Percentiles rank a stretch among this genome's conserved stretches.
These are phyloP conservation scores for Lodderomyces parapsilosis DNA, from an alignment of 1,139 yeast genomes.

Conservation along the genomic window DNA sequence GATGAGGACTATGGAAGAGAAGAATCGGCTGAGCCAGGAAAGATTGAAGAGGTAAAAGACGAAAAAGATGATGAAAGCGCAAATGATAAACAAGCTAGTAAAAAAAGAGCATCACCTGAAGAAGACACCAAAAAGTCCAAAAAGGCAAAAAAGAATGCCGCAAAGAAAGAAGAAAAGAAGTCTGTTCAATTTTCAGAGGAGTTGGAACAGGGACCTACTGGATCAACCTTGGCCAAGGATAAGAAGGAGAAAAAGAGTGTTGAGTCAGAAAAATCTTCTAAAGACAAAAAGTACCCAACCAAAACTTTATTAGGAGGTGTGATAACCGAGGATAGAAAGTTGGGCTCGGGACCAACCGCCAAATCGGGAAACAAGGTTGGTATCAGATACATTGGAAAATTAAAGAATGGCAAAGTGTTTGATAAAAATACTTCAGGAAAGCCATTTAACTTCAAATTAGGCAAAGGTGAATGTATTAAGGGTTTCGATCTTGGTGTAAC, in stretches of 20 bases:
- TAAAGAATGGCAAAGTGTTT: conserved; percentile 92
- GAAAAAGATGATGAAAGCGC: conserved; percentile 54
- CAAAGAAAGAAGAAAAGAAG: conserved; percentile 43
- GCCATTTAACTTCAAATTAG: conserved; percentile 88
- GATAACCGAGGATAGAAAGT: conserved; percentile 84
- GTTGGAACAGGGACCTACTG: conserved; percentile 91
- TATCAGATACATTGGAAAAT: conserved; percentile 96
- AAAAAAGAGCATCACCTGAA: conserved; percentile 31
- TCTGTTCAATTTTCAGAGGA: conserved; percentile 86
- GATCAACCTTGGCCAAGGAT: conserved; percentile 40
- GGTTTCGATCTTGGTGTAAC: conserved; percentile 99
- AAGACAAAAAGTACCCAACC: conserved; percentile 52
- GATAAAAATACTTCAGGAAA: conserved; percentile 97
- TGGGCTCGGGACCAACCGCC: conserved; percentile 85
- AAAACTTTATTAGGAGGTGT: conserved; percentile 92
- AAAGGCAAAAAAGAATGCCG: conserved; percentile 34
- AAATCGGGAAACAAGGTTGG: conserved; percentile 90
- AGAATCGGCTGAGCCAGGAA: conserved; percentile 23
- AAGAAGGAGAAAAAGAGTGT: conserved; percentile 22
- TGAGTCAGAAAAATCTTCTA: conserved; percentile 22
- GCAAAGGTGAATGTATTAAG: conserved; percentile 97
- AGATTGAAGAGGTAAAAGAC: conserved; percentile 4
- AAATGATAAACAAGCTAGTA: conserved; percentile 59
- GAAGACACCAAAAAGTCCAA: conserved; percentile 39
- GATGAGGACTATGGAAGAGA: conserved; percentile 51